Conservation (phyloP, 2,329 filamentous ascomycete genomes). For the Colletotrichum spaethianum region DNA sequence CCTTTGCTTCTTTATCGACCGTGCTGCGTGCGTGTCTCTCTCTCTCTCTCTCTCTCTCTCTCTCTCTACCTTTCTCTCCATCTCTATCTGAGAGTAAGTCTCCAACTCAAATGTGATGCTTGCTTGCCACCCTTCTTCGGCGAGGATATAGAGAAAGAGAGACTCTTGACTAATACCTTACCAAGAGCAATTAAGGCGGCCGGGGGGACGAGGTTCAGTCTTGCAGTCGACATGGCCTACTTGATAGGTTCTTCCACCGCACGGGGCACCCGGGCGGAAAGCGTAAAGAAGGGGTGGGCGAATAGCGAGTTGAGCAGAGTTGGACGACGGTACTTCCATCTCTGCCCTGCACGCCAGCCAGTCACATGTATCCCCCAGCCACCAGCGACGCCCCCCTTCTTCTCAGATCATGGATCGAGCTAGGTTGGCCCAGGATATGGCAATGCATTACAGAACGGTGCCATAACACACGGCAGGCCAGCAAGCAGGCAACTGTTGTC, state of each 20-base stretch:
- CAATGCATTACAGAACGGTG: constrained; percentile 16
- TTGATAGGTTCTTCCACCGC: constrained; percentile 13
- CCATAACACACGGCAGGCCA: not conserved
- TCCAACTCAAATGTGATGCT: not conserved
- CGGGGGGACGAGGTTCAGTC: not conserved
- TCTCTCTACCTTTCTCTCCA: not conserved
- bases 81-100: not conserved
- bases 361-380: constrained; percentile 7
- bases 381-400: not conserved
- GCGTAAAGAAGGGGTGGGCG: constrained; percentile 2
- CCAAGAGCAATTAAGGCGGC: not conserved
- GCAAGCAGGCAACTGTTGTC: not conserved
- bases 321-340: not conserved
- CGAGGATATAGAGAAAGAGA: not conserved
- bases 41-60: not conserved
- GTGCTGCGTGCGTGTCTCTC: not conserved
- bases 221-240: not conserved
- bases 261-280: constrained; percentile 16
- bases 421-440: constrained; percentile 23
- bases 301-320: constrained; percentile 6
- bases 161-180: not conserved
- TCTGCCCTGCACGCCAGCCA: not conserved
- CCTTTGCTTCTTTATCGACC: not conserved
- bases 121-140: not conserved
- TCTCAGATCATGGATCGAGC: constrained; percentile 25